Evolutionary conservation across 176 grass and related monocot genomes (phyloP), one percentile per base, ranked within the genome.

Genomic region (Avena atlantica): DNA sequence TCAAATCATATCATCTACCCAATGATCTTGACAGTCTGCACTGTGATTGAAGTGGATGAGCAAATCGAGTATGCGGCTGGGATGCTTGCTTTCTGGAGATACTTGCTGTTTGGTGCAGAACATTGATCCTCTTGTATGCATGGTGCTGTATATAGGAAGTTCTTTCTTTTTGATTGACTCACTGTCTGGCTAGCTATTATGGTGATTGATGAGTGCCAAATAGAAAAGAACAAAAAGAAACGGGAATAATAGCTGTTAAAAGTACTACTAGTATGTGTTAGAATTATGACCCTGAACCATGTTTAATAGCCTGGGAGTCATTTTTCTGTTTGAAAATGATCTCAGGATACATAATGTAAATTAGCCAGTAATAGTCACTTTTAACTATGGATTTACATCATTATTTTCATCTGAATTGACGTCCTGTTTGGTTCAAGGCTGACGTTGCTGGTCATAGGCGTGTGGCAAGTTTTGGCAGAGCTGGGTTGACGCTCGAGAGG

Each of bases 81-180:
- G 74, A 34, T 77, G 37, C 78, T 52, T 44, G 50, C 70, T 6
- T 61, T 40, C 20, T 42, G 17, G 78, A 51, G 77, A 51, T 72
- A 59, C 50, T 50, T n/a, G 50, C 20, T 70, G n/a, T n/a, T 81
- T 70, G 61, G 77, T 56, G 82, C 29, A 68, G 74, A 70, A 70
- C 42, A 19, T 76, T 37, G 89, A 83, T 78, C 5, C n/a, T 14
- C 24, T 67, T 50, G 6, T 63, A 37, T 85, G 5, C 80, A 21
- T 71, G 53, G 70, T 85, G 62, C 21, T 91, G 90, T 91, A 91
- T 52, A 91, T 91, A 87, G 37, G 50, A 88, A 74, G 23, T 23
- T 37, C 0, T 61, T 25, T 36, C 36, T 25, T 80, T 52, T 83
- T 78, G 1, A 17, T 89, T 5, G 8, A 58, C 68, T 50, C 59